These are phyloP conservation scores for Mallotus repandus DNA, from an alignment of 441 rosid species.

Conservation along the genomic window DNA sequence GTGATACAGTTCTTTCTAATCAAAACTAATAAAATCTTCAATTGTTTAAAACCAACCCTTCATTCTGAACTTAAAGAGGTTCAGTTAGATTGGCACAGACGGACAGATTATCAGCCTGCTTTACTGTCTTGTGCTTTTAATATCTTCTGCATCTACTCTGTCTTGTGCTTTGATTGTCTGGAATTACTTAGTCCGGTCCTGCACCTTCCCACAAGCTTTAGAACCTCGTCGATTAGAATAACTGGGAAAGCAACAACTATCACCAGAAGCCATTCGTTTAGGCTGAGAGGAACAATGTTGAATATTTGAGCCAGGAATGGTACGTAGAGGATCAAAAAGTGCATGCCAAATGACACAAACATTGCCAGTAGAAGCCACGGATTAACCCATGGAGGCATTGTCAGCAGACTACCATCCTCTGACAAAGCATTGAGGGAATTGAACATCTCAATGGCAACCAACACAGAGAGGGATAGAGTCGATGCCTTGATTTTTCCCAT, in stretches of 20 bases:
- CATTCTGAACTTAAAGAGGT: not conserved
- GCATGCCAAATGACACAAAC: conserved; percentile 76
- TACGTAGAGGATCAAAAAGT: conserved; percentile 81
- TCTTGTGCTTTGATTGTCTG: conserved; percentile 46
- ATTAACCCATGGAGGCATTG: conserved; percentile 98
- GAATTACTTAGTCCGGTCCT: conserved; percentile 46
- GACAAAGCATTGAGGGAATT: conserved; percentile 93
- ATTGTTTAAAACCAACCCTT: conserved; percentile 4
- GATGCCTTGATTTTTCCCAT: conserved; percentile 85
- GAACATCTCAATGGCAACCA: conserved; percentile 98
- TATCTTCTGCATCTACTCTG: conserved; percentile 33
- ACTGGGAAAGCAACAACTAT: conserved; percentile 76
- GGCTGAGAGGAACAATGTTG: conserved; percentile 78
- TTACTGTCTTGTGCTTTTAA: conserved; percentile 56
- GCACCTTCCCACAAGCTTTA: conserved; percentile 74
- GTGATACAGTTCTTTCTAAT: conserved; percentile 4
- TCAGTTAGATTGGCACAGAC: not conserved
- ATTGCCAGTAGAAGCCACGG: conserved; percentile 86
- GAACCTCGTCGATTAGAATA: conserved; percentile 77
- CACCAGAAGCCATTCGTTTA: conserved; percentile 86
- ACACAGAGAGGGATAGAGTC: conserved; percentile 82
- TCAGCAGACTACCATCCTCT: conserved; percentile 72
- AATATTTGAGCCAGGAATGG: conserved; percentile 83
- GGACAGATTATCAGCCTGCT: too few species aligned
- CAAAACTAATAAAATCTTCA: conserved; percentile 13